Percentiles rank a stretch among this genome's conserved stretches.
Evolutionary conservation across 352 stramenopile genomes (phyloP).

Genomic region (Pythium grandisporangium): DNA sequence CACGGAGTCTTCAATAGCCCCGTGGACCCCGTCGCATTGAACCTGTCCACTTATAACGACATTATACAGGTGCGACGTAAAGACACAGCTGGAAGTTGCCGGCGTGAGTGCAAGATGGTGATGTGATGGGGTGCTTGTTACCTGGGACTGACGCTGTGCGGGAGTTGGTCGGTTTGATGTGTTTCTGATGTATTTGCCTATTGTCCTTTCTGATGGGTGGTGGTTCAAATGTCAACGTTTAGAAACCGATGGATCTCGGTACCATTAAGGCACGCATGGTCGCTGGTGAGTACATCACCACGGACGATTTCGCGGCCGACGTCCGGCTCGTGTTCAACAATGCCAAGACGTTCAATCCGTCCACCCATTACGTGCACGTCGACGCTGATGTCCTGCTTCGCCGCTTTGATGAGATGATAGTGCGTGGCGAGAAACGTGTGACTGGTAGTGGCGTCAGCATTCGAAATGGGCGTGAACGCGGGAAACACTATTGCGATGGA

Average conservation of each 20-base stretch:
- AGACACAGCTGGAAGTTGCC: neutral
- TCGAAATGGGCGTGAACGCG: conserved; percentile 12
- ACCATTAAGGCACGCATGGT: conserved; percentile 83
- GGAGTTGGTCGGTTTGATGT: no score
- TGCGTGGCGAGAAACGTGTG: conserved; percentile 14
- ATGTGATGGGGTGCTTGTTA: no score
- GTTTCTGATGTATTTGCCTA: neutral
- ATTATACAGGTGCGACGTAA: conserved; percentile 34
- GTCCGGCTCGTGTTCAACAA: conserved; percentile 87
- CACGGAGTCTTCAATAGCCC: conserved; percentile 67
- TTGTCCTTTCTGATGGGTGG: conserved; percentile 1
- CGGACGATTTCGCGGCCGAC: conserved; percentile 73
- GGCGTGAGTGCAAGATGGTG: no score
- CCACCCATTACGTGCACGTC: conserved; percentile 69
- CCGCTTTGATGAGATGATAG: conserved; percentile 56
- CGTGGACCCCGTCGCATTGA: conserved; percentile 58
- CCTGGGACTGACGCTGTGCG: neutral
- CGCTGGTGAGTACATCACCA: conserved; percentile 71
- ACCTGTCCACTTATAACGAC: conserved; percentile 58
- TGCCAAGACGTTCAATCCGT: conserved; percentile 80
- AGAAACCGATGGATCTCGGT: conserved; percentile 88
- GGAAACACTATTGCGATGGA: conserved; percentile 39
- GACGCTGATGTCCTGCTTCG: conserved; percentile 49
- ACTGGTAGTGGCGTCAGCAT: conserved; percentile 21
- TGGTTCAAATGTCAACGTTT: no score